Evolutionary conservation across 2,329 filamentous ascomycete species (phyloP), one percentile per base, ranked within the genome.

Genomic region (Calonectria pteridis): DNA sequence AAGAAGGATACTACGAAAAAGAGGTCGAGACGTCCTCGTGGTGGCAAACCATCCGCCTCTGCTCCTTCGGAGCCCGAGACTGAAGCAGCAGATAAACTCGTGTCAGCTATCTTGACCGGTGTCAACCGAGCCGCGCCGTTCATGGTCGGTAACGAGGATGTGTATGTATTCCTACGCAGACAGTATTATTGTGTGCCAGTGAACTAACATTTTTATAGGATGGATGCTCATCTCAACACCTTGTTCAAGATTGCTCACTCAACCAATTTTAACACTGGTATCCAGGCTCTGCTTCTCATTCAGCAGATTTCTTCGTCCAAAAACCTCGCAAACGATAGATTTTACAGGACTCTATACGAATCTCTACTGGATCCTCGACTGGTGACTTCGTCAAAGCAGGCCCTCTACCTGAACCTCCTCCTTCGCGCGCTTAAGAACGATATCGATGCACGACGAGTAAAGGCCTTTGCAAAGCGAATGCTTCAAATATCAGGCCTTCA

Each of bases 221-320:
- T 98, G 77, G 94, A 97, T 81, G 92, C 93, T 72, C 96, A 99
- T 81, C 91, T 99, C 71, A 94, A 98, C 82, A 98, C 96, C 4
- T 90, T 99, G 31, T 99, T 98, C 89, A 93, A 92, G 80, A 97
- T 99, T 80, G 98, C 97, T 0, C 97, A 99, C 85, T 98, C 96
- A 0, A 95, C 96, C 71, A 99, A 99, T 84, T 98, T 99, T 90
- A 99, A 98, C 86, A 99, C 97, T 0, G 97, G 95, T 82, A 95
- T 99, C 46, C 97, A 99, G 85, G 96, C 97, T 40, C 90, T 99
- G 77, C 94, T 98, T 86, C 88, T 99, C 62, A 97, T 99, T 77
- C 97, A 98, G 83, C 97, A 98, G 83, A 90, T 99, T 33, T 94
- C 95, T 0, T 89, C 92, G 1, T 91, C 93, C 4, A 95, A 97